phyloP scores from a whole-genome alignment of 2,329 filamentous ascomycete species.

The Botrytis pseudocinerea region DNA sequence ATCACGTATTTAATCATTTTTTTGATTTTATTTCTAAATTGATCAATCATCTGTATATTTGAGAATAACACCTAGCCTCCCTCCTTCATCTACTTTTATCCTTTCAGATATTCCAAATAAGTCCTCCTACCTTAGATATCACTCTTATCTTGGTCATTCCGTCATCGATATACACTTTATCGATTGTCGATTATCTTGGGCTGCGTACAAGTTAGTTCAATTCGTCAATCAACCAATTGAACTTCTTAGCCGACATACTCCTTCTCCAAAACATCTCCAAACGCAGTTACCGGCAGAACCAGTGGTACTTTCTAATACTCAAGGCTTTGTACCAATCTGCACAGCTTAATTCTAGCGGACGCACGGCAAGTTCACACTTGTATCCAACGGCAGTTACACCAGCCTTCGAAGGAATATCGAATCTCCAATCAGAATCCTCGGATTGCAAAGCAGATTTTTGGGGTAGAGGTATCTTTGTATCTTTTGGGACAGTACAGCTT shows the following conservation, averaged over 20 bases:
- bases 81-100: neutral
- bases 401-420: neutral
- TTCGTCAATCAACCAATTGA: conserved; percentile 10
- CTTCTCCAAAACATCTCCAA: neutral
- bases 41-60: neutral
- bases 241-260: neutral
- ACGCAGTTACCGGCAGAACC: neutral
- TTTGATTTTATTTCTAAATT: neutral
- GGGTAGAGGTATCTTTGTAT: conserved; percentile 8
- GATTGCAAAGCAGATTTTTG: conserved; percentile 21
- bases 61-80: neutral
- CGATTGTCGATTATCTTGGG: neutral
- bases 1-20: neutral
- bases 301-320: conserved; percentile 1
- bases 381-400: neutral
- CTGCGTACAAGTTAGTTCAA: neutral
- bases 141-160: conserved; percentile 6
- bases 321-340: neutral
- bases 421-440: conserved; percentile 15
- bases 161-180: neutral
- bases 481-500: neutral
- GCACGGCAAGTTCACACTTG: neutral
- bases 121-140: neutral
- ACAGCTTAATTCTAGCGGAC: too few species aligned
- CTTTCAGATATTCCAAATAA: conserved; percentile 1